Base-by-base conservation (phyloP, 148 eudicot species). In the Heliosperma pusillum region DNA sequence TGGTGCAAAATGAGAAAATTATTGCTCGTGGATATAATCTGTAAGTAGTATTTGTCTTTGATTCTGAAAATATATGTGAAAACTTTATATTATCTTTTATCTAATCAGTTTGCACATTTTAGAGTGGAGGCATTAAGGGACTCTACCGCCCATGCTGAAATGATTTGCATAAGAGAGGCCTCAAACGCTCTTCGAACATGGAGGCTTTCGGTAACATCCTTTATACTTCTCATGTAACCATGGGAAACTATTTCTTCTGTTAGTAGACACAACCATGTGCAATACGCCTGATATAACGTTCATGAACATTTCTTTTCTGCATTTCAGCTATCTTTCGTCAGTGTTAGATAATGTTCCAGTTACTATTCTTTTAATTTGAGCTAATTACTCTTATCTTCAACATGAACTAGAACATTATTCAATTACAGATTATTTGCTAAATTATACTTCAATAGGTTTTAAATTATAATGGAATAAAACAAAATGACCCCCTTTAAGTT, bases 101-200 rank as follows among this genome's bases (percentile, higher is more conserved):
- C 69, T 77, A 42, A 22, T 55, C 27, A 52, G 24, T 59, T 7
- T 68, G 20, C 26, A 65, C 70, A 22, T 81, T 82, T 58, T 87
- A 94, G 98, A 65, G 98, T 94, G 70, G 98, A 91, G 84, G 93
- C 90, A 78, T 78, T 89, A 70, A 86, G 98, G 36, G 98, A 94
- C 85, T 88, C 97, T 44, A 94, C 98, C 65, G 98, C 98, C 59
- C 97, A 91, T 85, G 97, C 98, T 13, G 98, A 94, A 83, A 94
- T 94, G 89, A 84, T 87, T 56, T 94, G 98, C 74, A 94, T 94
- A 80, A 77, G 89, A 74, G 91, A 91, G 82, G 98, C 91, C 69
- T 91, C 97, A 75, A 91, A 86, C 61, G 40, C 76, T 61, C 97
- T 91, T 57, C 88, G 64, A 29, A 76, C 93, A 21, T 94, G 98